Conservation (phyloP, 805 yeast species). For the Metschnikowia kunwiensis region DNA sequence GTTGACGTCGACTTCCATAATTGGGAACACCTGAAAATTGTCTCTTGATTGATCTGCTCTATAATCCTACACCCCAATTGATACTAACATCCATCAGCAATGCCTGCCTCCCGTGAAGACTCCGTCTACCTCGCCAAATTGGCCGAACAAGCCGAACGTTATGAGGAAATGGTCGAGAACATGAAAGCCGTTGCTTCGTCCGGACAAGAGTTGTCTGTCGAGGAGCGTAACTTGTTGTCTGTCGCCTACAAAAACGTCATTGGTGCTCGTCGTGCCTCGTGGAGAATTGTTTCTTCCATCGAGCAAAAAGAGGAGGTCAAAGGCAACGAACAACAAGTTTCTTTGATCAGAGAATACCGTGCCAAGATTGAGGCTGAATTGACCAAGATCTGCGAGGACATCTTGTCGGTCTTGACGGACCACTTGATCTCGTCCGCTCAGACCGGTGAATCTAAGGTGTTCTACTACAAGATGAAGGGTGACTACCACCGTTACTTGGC, state of each 20-base stretch:
- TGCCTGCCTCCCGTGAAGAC: conserved; percentile 93
- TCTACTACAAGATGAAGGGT: conserved; percentile 99
- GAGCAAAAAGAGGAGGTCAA: conserved; percentile 98
- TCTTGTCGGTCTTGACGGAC: conserved; percentile 78
- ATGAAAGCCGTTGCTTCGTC: conserved; percentile 97
- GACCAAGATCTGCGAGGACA: conserved; percentile 90
- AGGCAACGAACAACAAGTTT: conserved; percentile 88
- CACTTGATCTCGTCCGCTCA: conserved; percentile 93
- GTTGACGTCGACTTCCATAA: conserved; percentile 3
- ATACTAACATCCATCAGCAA: conserved; percentile 25
- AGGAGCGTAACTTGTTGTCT: conserved; percentile 94
- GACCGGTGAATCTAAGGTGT: conserved; percentile 96
- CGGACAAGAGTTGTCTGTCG: conserved; percentile 93
- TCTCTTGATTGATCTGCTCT: too few relatives aligned
- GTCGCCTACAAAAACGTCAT: conserved; percentile 98
- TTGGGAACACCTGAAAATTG: too few relatives aligned
- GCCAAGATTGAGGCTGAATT: conserved; percentile 91
- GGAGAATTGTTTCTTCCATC: conserved; percentile 98
- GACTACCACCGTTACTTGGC: conserved; percentile 99
- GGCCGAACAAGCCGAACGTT: conserved; percentile 99
- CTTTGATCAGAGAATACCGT: conserved; percentile 90
- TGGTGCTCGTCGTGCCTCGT: conserved; percentile 98
- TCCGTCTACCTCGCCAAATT: conserved; percentile 96
- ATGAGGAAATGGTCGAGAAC: conserved; percentile 98
- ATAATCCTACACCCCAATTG: too few relatives aligned